These are phyloP conservation scores for Boletus rubescentipes DNA, from an alignment of 768 basidiomycete genomes.

Conservation along the genomic window DNA sequence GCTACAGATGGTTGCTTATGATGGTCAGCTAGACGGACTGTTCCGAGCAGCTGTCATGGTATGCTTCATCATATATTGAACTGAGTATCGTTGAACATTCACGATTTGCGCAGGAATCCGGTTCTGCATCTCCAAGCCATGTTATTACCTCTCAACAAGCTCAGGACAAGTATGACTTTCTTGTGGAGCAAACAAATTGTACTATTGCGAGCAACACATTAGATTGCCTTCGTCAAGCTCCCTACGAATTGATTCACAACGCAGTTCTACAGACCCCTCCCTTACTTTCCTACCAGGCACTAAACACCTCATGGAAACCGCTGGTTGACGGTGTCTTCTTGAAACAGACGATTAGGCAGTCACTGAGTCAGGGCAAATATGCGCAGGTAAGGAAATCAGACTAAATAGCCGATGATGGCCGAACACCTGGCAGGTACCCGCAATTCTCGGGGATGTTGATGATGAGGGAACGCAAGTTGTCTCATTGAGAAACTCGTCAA, in stretches of 20 bases:
- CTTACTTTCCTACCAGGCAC: slow-evolving; percentile 12
- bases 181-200: slow-evolving; percentile 15
- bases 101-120: slow-evolving; percentile 11
- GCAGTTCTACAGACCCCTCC: slow-evolving; percentile 8
- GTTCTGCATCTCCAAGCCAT: slow-evolving; percentile 3
- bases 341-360: not conserved
- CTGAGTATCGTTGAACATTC: not conserved
- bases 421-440: not conserved
- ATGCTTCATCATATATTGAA: not conserved
- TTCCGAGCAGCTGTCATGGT: slow-evolving; percentile 23
- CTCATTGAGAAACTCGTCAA: not conserved
- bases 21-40: slow-evolving; percentile 13
- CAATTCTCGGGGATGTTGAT: not conserved
- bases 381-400: slow-evolving; percentile 19
- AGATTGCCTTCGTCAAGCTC: slow-evolving; percentile 18
- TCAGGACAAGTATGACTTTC: slow-evolving; percentile 18
- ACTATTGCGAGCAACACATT: slow-evolving; percentile 9
- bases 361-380: slow-evolving; percentile 29
- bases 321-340: slow-evolving; percentile 5
- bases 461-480: slow-evolving; percentile 1
- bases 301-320: slow-evolving; percentile 13
- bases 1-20: slow-evolving; percentile 6
- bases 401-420: not conserved
- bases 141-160: slow-evolving; percentile 2
- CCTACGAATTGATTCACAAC: slow-evolving; percentile 9